Base-by-base conservation (phyloP, 495 filamentous ascomycete genomes). In the Penicillium antarcticum region DNA sequence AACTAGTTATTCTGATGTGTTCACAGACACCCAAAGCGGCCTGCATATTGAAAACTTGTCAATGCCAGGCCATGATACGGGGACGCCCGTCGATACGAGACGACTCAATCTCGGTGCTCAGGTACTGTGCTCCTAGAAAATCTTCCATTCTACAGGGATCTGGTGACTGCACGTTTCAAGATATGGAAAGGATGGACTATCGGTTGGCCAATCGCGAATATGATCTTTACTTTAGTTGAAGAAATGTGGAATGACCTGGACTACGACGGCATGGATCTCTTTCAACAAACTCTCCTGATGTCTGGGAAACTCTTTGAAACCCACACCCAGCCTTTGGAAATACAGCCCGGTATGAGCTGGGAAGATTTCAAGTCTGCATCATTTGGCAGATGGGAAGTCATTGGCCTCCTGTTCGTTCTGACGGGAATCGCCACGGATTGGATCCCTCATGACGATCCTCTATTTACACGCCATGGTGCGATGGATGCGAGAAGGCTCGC, bases 1-100 rank as follows among this genome's bases (percentile, higher is more conserved):
- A 13, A 75, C 70, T 3, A 74, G 71, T 45, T 77, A 73, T 52
- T 74, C 64, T 0, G 62, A 71, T 37, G 67, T 72, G 6, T 65
- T 63, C 17, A 52, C 45, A 13, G 64, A 68, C 12, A 57, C 45
- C 11, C 48, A 31, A 8, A 51, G 31, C 14, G 57, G 31, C 11
- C 26, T 45, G 0, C 21, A 21, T 21, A 24, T 23, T 4, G 42
- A 19, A n/a, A 13, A 11, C 5, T 24, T 31, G 3, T 37, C 31
- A 11, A 36, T 38, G n/a, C 29, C 23, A 7, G 13, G 17, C 7
- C 26, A 34, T 13, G 51, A 45, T 9, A 9, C 31, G n/a, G n/a
- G n/a, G 3, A n/a, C 52, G 16, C 48, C 51, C 0, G 33, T 66
- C 0, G 57, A 67, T 33, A 43, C 56, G 13, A 42, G 48, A 18